These are phyloP conservation scores for Dactylellina drechsleri DNA, from an alignment of 2,329 filamentous ascomycete genomes.

Conservation along the genomic window DNA sequence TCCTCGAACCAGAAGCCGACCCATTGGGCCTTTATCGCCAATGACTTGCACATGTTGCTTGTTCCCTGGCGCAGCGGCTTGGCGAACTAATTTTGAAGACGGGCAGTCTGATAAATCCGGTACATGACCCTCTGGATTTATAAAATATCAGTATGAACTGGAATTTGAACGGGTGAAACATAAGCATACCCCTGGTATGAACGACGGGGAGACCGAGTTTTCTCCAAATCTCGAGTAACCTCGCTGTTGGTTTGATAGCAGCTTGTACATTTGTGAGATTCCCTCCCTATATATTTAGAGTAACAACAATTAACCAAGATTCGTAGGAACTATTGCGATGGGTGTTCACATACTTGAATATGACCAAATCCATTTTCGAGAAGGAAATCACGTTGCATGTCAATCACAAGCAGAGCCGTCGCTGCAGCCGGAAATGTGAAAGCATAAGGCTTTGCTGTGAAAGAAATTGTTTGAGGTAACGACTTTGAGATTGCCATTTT, in stretches of 20 bases:
- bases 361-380: conserved; percentile 66
- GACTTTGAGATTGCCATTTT: conserved; percentile 51
- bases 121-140: conserved; percentile 63
- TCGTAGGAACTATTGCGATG: conserved; percentile 55
- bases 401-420: conserved; percentile 66
- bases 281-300: conserved; percentile 25
- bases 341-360: conserved; percentile 64
- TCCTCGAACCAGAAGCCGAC: conserved; percentile 67
- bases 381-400: conserved; percentile 68
- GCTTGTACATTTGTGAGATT: conserved; percentile 53
- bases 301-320: conserved; percentile 61
- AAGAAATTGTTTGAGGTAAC: conserved; percentile 44
- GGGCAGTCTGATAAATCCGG: conserved; percentile 68
- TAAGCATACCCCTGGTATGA: conserved; percentile 62
- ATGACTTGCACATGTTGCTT: conserved; percentile 65
- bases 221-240: conserved; percentile 63
- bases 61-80: conserved; percentile 65
- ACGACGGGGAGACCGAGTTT: conserved; percentile 64
- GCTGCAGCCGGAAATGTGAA: conserved; percentile 65
- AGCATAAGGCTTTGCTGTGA: conserved; percentile 64
- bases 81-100: conserved; percentile 66
- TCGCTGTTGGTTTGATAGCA: conserved; percentile 59
- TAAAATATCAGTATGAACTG: background rate
- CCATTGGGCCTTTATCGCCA: conserved; percentile 67
- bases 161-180: background rate